Evolutionary conservation across 1,139 yeast genomes (phyloP).

Genomic region (Saccharomyces hybrid): DNA sequence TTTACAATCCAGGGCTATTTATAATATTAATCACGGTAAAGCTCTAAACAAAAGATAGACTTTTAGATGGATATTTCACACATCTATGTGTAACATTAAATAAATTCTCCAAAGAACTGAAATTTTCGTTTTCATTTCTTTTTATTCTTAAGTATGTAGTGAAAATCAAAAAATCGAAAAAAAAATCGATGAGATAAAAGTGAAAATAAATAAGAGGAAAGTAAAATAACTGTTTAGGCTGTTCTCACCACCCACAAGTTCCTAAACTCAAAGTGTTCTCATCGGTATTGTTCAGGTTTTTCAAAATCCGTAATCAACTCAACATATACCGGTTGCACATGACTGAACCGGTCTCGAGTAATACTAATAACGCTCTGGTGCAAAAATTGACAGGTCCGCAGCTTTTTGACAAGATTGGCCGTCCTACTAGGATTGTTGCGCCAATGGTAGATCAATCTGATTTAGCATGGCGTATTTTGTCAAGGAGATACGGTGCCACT

Average conservation of each 20-base stretch:
- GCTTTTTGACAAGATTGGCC: slow-evolving; percentile 60
- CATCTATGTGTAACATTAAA: background rate
- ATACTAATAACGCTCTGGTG: slow-evolving; percentile 4
- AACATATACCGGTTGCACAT: background rate
- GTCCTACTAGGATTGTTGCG: slow-evolving; percentile 82
- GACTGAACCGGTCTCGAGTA: background rate
- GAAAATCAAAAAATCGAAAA: too few species aligned
- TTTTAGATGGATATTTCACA: background rate
- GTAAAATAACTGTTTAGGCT: background rate
- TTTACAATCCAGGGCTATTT: slow-evolving; percentile 55
- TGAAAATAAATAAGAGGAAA: background rate
- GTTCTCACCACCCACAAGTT: background rate
- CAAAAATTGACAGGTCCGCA: slow-evolving; percentile 51
- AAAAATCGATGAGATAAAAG: too few species aligned
- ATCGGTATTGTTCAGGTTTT: background rate
- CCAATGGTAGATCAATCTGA: slow-evolving; percentile 99
- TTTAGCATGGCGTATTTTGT: slow-evolving; percentile 87
- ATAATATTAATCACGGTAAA: slow-evolving; percentile 13
- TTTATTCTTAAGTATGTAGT: background rate
- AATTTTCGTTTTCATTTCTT: background rate
- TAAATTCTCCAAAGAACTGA: background rate
- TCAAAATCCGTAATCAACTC: background rate
- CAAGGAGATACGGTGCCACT: slow-evolving; percentile 86
- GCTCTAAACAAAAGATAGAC: background rate
- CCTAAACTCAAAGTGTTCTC: background rate